Percentiles rank a stretch among this genome's conserved stretches.
phyloP scores from a whole-genome alignment of 495 filamentous ascomycete genomes.

The Paragyromitra xinjiangensis region DNA sequence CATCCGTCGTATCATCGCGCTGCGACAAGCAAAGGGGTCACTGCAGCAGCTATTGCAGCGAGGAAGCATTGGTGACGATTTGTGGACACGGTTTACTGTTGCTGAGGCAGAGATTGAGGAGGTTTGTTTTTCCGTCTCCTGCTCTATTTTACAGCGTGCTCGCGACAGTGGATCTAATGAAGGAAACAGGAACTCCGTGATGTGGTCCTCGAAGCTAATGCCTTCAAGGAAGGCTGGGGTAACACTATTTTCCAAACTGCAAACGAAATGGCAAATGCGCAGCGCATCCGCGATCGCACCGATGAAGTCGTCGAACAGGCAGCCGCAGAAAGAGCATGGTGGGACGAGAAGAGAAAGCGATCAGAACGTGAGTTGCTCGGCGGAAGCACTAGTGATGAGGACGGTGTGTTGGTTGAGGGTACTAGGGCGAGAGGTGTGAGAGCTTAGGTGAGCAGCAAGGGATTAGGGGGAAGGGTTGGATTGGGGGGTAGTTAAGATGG shows the following conservation, averaged over 20 bases:
- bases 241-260: slow-evolving; percentile 95
- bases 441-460: slow-evolving; percentile 9
- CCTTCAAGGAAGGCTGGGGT: slow-evolving; percentile 84
- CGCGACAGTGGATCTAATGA: neutral
- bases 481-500: neutral
- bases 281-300: slow-evolving; percentile 68
- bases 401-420: slow-evolving; percentile 80
- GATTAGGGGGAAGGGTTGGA: neutral
- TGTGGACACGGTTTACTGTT: slow-evolving; percentile 89
- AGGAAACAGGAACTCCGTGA: slow-evolving; percentile 75
- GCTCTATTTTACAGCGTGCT: neutral
- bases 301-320: slow-evolving; percentile 73
- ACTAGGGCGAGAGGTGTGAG: slow-evolving; percentile 30
- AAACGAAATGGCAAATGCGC: slow-evolving; percentile 80
- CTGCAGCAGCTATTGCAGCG: slow-evolving; percentile 81
- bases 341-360: slow-evolving; percentile 77
- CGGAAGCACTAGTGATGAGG: slow-evolving; percentile 70
- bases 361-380: slow-evolving; percentile 52
- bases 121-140: slow-evolving; percentile 31
- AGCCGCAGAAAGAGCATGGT: slow-evolving; percentile 82
- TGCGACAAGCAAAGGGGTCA: slow-evolving; percentile 84
- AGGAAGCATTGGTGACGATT: slow-evolving; percentile 92
- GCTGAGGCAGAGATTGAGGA: slow-evolving; percentile 99
- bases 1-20: slow-evolving; percentile 84
- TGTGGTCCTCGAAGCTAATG: slow-evolving; percentile 95